Percentiles rank a stretch among this genome's conserved stretches.
Conservation (phyloP, 352 stramenopile species). For the Plasmopara viticola region DNA sequence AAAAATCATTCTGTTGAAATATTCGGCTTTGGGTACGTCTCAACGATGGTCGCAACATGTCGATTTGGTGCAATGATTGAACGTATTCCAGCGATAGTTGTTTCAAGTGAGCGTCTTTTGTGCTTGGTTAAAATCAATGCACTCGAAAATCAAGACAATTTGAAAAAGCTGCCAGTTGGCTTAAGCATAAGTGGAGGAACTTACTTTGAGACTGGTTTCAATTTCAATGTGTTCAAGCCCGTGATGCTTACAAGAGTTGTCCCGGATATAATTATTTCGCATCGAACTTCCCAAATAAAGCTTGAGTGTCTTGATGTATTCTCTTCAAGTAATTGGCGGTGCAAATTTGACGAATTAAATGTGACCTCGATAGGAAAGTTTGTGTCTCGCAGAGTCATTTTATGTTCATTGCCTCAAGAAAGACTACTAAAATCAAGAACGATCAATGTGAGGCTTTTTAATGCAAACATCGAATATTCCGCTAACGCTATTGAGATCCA, state of each 20-base stretch:
- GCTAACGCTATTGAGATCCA: constrained; percentile 23
- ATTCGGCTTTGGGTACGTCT: constrained; percentile 15
- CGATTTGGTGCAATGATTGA: constrained; percentile 20
- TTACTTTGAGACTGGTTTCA: constrained; percentile 30
- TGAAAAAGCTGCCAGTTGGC: constrained; percentile 15
- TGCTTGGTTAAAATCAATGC: constrained; percentile 15
- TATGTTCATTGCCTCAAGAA: constrained; percentile 13
- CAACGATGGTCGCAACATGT: constrained; percentile 16
- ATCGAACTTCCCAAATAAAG: constrained; percentile 16
- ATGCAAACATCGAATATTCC: constrained; percentile 19
- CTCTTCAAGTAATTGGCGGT: constrained; percentile 21
- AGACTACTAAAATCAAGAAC: constrained; percentile 8
- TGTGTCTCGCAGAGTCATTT: constrained; percentile 14
- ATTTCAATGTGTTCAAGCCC: constrained; percentile 25
- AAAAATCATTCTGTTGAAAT: constrained; percentile 17
- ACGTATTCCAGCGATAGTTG: constrained; percentile 10
- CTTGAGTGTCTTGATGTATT: constrained; percentile 18
- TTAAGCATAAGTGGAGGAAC: constrained; percentile 24
- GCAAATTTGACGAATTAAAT: constrained; percentile 25
- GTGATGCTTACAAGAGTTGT: constrained; percentile 12
- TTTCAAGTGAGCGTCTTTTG: constrained; percentile 14
- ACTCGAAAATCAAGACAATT: background rate
- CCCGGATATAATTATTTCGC: constrained; percentile 23
- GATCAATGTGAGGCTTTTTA: constrained; percentile 15
- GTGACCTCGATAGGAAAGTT: constrained; percentile 22